Base-by-base conservation (phyloP, 2,329 filamentous ascomycete genomes). In the Pseudogymnoascus sp. region DNA sequence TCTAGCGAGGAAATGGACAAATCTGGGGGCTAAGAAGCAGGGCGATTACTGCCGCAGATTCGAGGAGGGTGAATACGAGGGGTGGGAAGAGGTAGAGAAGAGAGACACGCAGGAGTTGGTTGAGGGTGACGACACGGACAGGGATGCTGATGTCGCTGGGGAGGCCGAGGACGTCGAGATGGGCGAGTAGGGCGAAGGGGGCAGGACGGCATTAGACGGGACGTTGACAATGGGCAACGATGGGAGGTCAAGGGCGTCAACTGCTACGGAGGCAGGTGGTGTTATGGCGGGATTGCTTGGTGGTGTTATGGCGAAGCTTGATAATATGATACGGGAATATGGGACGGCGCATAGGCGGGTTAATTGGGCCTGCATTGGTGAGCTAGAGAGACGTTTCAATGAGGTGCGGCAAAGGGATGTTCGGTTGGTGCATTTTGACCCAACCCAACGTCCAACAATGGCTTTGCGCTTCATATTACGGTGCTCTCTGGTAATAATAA, bases 1-100 rank as follows among this genome's bases (percentile, higher is more conserved):
- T 24, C 61, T 73, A 26, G 69, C 68, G 21, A 61, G 54, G 10
- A 68, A 65, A 11, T 73, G 71, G 71, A 66, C 58, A 10, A 60
- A 66, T n/a, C 35, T 71, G 11, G 64, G 65, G 13, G 58, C 63
- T 0, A 63, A 64, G 7, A 64, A 66, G 40, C 66, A 67, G 33
- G 58, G 59, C n/a, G 62, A 66, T 3, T 69, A 37, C 6, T 13
- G 33, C n/a, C 41, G 44, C 10, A 36, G 59, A 6, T 31, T 58
- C 24, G 33, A 60, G 37, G 41, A 61, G 21, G 59, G 33, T 0
- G 59, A 61, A 24, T 35, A 21, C 21, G 37, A 60, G 29, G 39
- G 41, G 2, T 47, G 41, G 59, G 41, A 26, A 17, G 13, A 44
- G 21, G 24, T 13, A 4, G 29, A 58, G 40, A 44, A 24, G 13